Percentiles rank a stretch among this genome's conserved stretches.
Conservation (phyloP, 768 basidiomycete species). For the Psilocybe cubensis region DNA sequence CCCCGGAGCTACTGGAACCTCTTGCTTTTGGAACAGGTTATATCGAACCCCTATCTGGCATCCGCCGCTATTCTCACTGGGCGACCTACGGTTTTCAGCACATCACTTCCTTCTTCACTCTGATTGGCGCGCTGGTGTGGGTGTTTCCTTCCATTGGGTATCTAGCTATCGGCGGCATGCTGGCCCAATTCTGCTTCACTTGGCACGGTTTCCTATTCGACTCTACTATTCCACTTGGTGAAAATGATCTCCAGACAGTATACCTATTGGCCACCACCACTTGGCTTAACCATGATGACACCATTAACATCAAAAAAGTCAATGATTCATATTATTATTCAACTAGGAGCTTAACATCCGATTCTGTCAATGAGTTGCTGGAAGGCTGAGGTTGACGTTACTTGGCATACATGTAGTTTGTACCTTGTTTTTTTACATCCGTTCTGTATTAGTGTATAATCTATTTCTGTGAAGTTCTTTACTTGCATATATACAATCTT, state of each 20-base stretch:
- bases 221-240: slow-evolving; percentile 37
- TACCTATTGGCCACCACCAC: slow-evolving; percentile 33
- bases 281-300: slow-evolving; percentile 27
- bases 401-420: background rate
- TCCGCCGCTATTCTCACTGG: slow-evolving; percentile 46
- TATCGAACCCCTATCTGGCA: slow-evolving; percentile 28
- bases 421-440: background rate
- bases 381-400: background rate
- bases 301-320: slow-evolving; percentile 18
- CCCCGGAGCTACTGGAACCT: slow-evolving; percentile 37
- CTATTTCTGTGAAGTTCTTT: too few relatives aligned
- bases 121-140: slow-evolving; percentile 32
- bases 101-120: slow-evolving; percentile 37
- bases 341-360: slow-evolving; percentile 3
- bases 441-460: too few relatives aligned
- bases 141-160: slow-evolving; percentile 27
- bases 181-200: slow-evolving; percentile 31
- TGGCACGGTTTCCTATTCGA: slow-evolving; percentile 43
- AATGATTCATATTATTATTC: slow-evolving; percentile 20
- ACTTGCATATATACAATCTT: too few relatives aligned
- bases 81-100: slow-evolving; percentile 41
- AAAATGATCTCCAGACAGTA: slow-evolving; percentile 43
- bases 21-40: slow-evolving; percentile 41
- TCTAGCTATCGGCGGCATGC: slow-evolving; percentile 25
- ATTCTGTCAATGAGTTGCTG: background rate